Percentiles rank a stretch among this genome's conserved stretches.
phyloP scores from a whole-genome alignment of 2,329 filamentous ascomycete species.

The Fusarium equiseti region DNA sequence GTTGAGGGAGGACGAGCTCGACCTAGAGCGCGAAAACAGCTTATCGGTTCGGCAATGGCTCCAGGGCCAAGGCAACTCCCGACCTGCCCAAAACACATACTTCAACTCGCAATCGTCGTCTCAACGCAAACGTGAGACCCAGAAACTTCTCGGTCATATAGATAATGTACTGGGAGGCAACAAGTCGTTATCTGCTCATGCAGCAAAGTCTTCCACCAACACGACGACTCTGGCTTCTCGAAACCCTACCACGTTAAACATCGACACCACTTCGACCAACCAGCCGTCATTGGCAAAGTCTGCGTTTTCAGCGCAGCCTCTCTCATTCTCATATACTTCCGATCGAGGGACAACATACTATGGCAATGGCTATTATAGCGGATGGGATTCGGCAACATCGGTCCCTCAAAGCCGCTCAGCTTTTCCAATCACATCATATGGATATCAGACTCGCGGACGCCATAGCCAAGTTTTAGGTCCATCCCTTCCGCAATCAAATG shows the following conservation, averaged over 20 bases:
- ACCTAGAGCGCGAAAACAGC: constrained; percentile 6
- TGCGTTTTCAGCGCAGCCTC: not conserved
- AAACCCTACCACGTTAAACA: constrained; percentile 1
- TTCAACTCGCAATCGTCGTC: constrained; percentile 28
- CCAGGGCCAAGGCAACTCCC: constrained; percentile 27
- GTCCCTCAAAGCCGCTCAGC: not conserved
- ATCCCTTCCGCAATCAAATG: not conserved
- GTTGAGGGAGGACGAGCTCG: constrained; percentile 3
- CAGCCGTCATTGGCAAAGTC: not conserved
- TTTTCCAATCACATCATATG: not conserved
- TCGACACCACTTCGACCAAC: constrained; percentile 4
- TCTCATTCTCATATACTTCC: not conserved
- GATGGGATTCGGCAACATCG: constrained; percentile 16
- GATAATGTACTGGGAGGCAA: constrained; percentile 21
- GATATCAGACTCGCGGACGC: constrained; percentile 10
- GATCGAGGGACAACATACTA: constrained; percentile 16
- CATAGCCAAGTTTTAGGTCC: not conserved
- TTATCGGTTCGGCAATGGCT: constrained; percentile 27
- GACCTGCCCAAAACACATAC: constrained; percentile 20
- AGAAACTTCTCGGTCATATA: constrained; percentile 22
- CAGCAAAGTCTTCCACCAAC: not conserved
- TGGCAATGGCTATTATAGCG: constrained; percentile 16
- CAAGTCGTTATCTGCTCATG: constrained; percentile 18
- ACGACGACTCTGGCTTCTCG: not conserved
- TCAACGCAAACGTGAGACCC: constrained; percentile 16